Percentiles rank a stretch among this genome's conserved stretches.
These are phyloP conservation scores for Penicillium herquei DNA, from an alignment of 495 filamentous ascomycete species.

Conservation along the genomic window DNA sequence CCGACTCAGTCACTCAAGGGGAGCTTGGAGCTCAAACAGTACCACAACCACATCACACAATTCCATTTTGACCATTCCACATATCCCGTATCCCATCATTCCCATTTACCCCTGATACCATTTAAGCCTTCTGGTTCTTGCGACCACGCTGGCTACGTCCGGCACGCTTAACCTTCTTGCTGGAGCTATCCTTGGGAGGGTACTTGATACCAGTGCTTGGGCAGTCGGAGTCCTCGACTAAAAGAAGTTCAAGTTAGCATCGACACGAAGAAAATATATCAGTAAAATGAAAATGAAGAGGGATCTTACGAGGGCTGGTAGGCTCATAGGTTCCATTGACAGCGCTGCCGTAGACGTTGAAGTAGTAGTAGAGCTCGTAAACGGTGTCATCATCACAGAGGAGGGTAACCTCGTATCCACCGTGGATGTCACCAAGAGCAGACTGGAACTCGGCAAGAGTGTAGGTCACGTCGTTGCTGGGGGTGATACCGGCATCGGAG, in stretches of 20 bases:
- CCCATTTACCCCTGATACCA: background rate
- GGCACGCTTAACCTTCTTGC: background rate
- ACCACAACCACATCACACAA: too few species aligned
- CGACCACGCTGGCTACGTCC: background rate
- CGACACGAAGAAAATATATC: background rate
- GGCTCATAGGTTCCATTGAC: slow-evolving; percentile 66
- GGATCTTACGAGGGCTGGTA: slow-evolving; percentile 40
- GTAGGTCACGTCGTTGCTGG: slow-evolving; percentile 57
- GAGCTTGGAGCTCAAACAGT: too few species aligned
- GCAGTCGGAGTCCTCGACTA: slow-evolving; percentile 52
- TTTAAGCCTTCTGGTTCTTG: background rate
- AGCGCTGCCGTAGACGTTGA: slow-evolving; percentile 67
- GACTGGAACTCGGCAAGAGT: slow-evolving; percentile 52
- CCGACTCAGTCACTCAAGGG: too few species aligned
- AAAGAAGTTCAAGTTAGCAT: slow-evolving; percentile 1
- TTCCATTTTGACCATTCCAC: too few species aligned
- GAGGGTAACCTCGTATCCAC: slow-evolving; percentile 58
- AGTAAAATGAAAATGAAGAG: background rate
- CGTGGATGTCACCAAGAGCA: slow-evolving; percentile 55
- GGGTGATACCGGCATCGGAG: slow-evolving; percentile 58
- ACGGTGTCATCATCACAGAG: slow-evolving; percentile 56
- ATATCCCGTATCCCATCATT: background rate
- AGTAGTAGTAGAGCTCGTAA: slow-evolving; percentile 72
- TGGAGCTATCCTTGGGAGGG: slow-evolving; percentile 41
- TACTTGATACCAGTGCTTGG: slow-evolving; percentile 56